phyloP scores from a whole-genome alignment of 495 filamentous ascomycete species.

The Neurospora sp. region DNA sequence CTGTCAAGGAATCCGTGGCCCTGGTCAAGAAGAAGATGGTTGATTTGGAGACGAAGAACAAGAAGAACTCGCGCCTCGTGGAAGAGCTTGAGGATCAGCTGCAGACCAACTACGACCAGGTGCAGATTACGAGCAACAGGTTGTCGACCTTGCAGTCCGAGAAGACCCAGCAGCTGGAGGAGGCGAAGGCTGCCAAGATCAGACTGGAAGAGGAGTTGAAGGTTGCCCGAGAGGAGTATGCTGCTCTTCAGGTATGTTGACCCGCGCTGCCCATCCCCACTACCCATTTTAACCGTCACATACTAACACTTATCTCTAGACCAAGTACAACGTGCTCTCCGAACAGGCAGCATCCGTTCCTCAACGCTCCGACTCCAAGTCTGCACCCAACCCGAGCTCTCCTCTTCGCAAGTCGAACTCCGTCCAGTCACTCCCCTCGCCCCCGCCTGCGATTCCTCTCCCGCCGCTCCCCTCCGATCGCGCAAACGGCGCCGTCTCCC shows the following conservation, averaged over 20 bases:
- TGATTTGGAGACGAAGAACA: slow-evolving; percentile 49
- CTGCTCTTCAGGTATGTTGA: slow-evolving; percentile 53
- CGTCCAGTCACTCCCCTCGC: slow-evolving; percentile 76
- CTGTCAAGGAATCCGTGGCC: slow-evolving; percentile 59
- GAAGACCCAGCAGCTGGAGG: slow-evolving; percentile 50
- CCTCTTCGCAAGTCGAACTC: slow-evolving; percentile 74
- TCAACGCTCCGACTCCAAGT: slow-evolving; percentile 66
- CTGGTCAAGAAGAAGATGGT: slow-evolving; percentile 63
- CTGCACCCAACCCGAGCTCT: slow-evolving; percentile 31
- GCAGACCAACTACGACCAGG: slow-evolving; percentile 87
- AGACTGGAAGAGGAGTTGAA: slow-evolving; percentile 47
- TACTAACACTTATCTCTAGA: slow-evolving; percentile 35
- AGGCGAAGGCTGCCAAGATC: slow-evolving; percentile 41
- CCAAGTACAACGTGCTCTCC: slow-evolving; percentile 44
- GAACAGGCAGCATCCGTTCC: slow-evolving; percentile 22
- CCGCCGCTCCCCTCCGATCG: slow-evolving; percentile 69
- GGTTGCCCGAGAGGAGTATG: slow-evolving; percentile 51
- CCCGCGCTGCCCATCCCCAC: neutral
- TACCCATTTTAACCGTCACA: too few species aligned
- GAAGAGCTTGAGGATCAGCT: slow-evolving; percentile 97
- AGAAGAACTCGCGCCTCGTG: slow-evolving; percentile 81
- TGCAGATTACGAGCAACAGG: slow-evolving; percentile 70
- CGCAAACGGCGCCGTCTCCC: slow-evolving; percentile 29
- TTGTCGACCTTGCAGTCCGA: slow-evolving; percentile 64
- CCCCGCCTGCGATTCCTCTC: slow-evolving; percentile 83